Evolutionary conservation across 2,329 filamentous ascomycete genomes (phyloP).

Genomic region (Phialophora macrospora): DNA sequence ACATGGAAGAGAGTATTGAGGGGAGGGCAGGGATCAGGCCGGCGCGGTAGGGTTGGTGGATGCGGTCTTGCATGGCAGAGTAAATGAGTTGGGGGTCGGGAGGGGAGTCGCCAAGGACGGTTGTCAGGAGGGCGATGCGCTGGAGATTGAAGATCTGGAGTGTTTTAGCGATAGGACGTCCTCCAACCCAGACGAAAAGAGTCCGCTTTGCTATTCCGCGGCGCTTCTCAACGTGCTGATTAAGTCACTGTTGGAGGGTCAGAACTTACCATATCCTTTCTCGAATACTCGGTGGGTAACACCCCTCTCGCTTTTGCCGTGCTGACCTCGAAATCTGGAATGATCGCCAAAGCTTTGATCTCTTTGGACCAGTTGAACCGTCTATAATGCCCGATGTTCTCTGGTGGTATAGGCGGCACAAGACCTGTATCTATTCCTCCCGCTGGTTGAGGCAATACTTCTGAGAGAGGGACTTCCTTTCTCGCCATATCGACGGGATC

Average conservation of each 20-base stretch:
- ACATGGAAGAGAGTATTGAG: constrained; percentile 89
- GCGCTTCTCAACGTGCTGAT: background rate
- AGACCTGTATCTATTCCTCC: constrained; percentile 90
- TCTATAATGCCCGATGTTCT: constrained; percentile 93
- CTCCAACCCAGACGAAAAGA: background rate
- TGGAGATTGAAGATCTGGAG: constrained; percentile 80
- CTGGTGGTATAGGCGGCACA: constrained; percentile 83
- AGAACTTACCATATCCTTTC: constrained; percentile 75
- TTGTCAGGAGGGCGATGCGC: constrained; percentile 86
- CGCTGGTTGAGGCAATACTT: constrained; percentile 87
- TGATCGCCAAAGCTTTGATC: constrained; percentile 96
- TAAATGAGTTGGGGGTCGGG: constrained; percentile 94
- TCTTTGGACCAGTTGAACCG: constrained; percentile 92
- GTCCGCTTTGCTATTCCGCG: background rate
- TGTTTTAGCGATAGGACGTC: background rate
- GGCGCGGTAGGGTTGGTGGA: constrained; percentile 95
- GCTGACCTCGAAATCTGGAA: constrained; percentile 93
- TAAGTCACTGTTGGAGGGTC: background rate
- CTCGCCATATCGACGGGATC: constrained; percentile 86
- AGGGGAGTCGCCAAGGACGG: constrained; percentile 84
- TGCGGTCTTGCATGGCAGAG: constrained; percentile 97
- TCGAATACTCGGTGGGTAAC: constrained; percentile 76
- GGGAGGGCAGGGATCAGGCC: constrained; percentile 88
- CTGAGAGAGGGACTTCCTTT: constrained; percentile 90
- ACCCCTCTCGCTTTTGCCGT: constrained; percentile 89